Evolutionary conservation across 2,329 filamentous ascomycete genomes (phyloP).

Genomic region (Aspergillus flavus): DNA sequence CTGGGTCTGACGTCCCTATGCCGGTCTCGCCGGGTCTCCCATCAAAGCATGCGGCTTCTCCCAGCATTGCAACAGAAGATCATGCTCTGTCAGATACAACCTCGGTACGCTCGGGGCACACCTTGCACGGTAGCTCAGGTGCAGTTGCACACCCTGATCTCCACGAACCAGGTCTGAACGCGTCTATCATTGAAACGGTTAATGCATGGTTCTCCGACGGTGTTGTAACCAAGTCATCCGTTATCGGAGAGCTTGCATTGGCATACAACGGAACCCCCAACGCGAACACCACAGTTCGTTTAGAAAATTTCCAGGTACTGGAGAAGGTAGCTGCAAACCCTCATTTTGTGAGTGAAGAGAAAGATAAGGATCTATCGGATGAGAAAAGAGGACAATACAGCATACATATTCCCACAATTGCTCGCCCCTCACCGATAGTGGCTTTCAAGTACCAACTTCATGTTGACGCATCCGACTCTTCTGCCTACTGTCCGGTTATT

Average conservation of each 20-base stretch:
- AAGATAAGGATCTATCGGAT: slow-evolving; percentile 46
- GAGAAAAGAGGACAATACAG: slow-evolving; percentile 75
- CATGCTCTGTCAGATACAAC: slow-evolving; percentile 80
- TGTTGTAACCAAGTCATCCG: slow-evolving; percentile 68
- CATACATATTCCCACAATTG: slow-evolving; percentile 71
- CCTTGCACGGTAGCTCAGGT: slow-evolving; percentile 67
- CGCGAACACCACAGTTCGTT: slow-evolving; percentile 67
- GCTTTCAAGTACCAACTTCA: slow-evolving; percentile 94
- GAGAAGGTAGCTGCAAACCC: slow-evolving; percentile 94
- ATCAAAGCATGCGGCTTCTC: slow-evolving; percentile 47
- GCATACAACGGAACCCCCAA: slow-evolving; percentile 64
- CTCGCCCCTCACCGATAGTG: slow-evolving; percentile 65
- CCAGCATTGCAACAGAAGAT: slow-evolving; percentile 61
- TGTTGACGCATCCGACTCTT: slow-evolving; percentile 60
- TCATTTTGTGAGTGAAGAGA: slow-evolving; percentile 74
- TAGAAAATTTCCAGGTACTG: slow-evolving; percentile 85
- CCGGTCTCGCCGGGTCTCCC: slow-evolving; percentile 40
- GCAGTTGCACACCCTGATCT: slow-evolving; percentile 82
- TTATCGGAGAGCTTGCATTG: slow-evolving; percentile 87
- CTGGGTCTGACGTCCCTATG: slow-evolving; percentile 28
- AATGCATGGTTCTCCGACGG: slow-evolving; percentile 80
- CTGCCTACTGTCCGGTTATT: slow-evolving; percentile 69
- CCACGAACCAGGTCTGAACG: slow-evolving; percentile 76
- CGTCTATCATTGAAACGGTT: slow-evolving; percentile 90
- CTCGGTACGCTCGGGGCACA: slow-evolving; percentile 86